A percentile compares a stretch with the other conserved stretches of the same genome.
phyloP scores from a whole-genome alignment of 2,329 filamentous ascomycete species.

The Cladosporium sp. region DNA sequence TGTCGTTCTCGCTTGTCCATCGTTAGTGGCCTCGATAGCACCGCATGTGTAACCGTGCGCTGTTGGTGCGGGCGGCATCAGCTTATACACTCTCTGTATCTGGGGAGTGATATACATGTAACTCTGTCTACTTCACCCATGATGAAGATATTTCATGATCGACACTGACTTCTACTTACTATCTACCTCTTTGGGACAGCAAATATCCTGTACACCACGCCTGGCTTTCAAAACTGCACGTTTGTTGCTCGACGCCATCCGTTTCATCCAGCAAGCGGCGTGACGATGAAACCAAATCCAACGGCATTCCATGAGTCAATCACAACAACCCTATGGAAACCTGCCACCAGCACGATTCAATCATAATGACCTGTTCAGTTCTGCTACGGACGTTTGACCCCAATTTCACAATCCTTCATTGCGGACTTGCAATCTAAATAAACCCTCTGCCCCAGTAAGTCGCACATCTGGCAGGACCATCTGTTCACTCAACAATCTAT shows the following conservation, averaged over 20 bases:
- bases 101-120: too few relatives aligned
- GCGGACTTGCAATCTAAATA: neutral
- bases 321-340: neutral
- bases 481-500: too few relatives aligned
- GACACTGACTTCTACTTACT: neutral
- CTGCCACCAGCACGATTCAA: neutral
- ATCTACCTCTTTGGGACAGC: neutral
- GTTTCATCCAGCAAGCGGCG: conserved; percentile 5
- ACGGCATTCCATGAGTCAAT: neutral
- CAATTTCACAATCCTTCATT: too few relatives aligned
- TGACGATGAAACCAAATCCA: conserved; percentile 3
- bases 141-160: neutral
- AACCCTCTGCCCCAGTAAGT: neutral
- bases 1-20: too few relatives aligned
- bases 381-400: too few relatives aligned
- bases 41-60: too few relatives aligned
- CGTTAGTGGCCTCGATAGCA: too few relatives aligned
- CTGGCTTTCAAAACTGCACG: neutral
- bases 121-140: too few relatives aligned
- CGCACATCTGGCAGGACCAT: neutral
- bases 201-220: too few relatives aligned
- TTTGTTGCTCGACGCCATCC: neutral
- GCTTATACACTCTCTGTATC: too few relatives aligned
- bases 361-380: too few relatives aligned
- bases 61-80: too few relatives aligned